Evolutionary conservation across 2,329 filamentous ascomycete genomes (phyloP).

Genomic region (Pseudocercospora cruenta): DNA sequence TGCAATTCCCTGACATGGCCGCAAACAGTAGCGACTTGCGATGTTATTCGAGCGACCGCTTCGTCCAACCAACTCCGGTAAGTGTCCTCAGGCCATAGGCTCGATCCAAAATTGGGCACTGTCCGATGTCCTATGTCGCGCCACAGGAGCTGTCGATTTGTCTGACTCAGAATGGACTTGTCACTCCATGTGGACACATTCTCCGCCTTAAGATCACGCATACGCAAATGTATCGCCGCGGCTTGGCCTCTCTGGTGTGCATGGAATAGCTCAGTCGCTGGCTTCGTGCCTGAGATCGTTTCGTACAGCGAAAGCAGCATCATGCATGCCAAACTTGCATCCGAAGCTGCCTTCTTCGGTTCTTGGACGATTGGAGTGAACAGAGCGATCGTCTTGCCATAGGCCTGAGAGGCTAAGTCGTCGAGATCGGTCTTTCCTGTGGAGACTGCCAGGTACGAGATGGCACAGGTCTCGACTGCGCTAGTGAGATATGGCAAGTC

Average conservation of each 20-base stretch:
- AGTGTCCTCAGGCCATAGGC: not conserved
- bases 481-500: not conserved
- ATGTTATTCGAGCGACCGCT: not conserved
- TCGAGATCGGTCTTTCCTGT: not conserved
- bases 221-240: not conserved
- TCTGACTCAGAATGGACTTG: not conserved
- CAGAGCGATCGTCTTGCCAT: not conserved
- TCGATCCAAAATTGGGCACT: not conserved
- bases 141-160: not conserved
- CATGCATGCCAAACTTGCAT: not conserved
- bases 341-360: slow-evolving; percentile 1
- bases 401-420: not conserved
- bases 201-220: not conserved
- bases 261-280: not conserved
- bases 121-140: not conserved
- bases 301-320: not conserved
- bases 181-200: not conserved
- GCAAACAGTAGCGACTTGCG: not conserved
- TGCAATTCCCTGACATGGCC: not conserved
- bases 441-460: not conserved
- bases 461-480: not conserved
- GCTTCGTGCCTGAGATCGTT: not conserved
- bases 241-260: not conserved
- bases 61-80: not conserved
- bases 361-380: not conserved